phyloP scores from a whole-genome alignment of 2,329 filamentous ascomycete species.

The Geoglossum cookeanum region DNA sequence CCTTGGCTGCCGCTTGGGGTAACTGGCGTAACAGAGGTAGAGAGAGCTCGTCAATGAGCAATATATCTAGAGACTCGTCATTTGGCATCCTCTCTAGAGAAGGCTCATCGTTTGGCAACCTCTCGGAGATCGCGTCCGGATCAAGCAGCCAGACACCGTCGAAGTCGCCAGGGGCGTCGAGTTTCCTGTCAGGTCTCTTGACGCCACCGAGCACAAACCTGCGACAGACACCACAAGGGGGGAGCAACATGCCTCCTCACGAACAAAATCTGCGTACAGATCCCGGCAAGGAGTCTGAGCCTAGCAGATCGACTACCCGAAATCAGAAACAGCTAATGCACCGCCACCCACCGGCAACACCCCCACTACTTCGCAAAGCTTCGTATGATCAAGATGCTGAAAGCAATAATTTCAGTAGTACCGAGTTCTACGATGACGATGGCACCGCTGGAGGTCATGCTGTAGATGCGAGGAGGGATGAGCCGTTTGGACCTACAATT shows the following conservation, averaged over 20 bases:
- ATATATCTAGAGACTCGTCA: constrained; percentile 9
- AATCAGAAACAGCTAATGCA: constrained; percentile 10
- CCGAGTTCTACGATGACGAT: constrained; percentile 30
- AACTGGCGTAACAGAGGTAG: constrained; percentile 59
- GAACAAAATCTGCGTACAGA: constrained; percentile 15
- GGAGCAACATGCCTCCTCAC: constrained; percentile 9
- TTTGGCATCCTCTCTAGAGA: constrained; percentile 27
- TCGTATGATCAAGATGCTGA: constrained; percentile 42
- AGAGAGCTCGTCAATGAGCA: constrained; percentile 23
- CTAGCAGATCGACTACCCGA: not conserved
- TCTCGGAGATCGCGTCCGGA: constrained; percentile 25
- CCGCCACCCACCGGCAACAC: constrained; percentile 25
- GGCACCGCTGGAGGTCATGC: constrained; percentile 22
- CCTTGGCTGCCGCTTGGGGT: constrained; percentile 89
- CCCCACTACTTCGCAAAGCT: constrained; percentile 34
- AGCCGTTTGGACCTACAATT: not conserved
- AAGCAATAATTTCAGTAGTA: constrained; percentile 25
- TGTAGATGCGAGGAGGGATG: not conserved
- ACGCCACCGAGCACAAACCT: constrained; percentile 69
- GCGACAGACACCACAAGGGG: constrained; percentile 23
- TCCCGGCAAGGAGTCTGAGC: constrained; percentile 6
- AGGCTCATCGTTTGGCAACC: constrained; percentile 22
- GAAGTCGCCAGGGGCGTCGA: constrained; percentile 34
- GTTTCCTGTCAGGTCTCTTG: constrained; percentile 60
- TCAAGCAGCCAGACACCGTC: constrained; percentile 35